Conservation (phyloP, 441 rosid genomes). For the Arabidopsis lyrata region DNA sequence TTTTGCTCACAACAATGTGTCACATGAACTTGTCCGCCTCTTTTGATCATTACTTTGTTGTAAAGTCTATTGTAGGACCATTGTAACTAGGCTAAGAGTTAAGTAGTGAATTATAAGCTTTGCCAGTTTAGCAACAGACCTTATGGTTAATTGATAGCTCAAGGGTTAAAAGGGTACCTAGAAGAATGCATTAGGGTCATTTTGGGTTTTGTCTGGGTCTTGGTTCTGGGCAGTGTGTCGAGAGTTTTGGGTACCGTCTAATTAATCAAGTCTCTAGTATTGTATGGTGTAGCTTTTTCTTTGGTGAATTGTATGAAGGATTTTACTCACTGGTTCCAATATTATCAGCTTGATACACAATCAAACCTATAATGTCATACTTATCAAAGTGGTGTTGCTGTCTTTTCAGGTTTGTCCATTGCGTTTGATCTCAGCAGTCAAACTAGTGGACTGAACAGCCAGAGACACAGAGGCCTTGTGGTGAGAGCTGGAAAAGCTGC, state of each 20-base stretch:
- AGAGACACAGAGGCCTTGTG: constrained; percentile 65
- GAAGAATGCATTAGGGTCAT: background rate
- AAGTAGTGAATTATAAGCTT: background rate
- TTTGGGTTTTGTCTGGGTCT: background rate
- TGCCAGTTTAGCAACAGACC: background rate
- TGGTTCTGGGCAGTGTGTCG: background rate
- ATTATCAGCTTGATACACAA: background rate
- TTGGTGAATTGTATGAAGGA: background rate
- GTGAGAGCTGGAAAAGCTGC: constrained; percentile 94
- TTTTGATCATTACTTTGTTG: background rate
- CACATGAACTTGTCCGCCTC: background rate
- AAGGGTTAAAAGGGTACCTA: background rate
- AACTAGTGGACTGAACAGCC: constrained; percentile 34
- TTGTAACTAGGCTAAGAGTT: background rate
- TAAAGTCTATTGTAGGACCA: background rate
- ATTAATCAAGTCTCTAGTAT: background rate
- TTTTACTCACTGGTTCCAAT: background rate
- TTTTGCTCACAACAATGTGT: background rate
- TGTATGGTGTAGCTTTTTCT: background rate
- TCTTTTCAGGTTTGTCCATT: constrained; percentile 67
- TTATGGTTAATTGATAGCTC: background rate
- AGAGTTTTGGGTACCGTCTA: background rate
- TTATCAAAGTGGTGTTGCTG: background rate
- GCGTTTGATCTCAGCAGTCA: constrained; percentile 61
- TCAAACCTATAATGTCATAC: background rate